phyloP scores from a whole-genome alignment of 495 filamentous ascomycete species.

The Haplographium delicatum region DNA sequence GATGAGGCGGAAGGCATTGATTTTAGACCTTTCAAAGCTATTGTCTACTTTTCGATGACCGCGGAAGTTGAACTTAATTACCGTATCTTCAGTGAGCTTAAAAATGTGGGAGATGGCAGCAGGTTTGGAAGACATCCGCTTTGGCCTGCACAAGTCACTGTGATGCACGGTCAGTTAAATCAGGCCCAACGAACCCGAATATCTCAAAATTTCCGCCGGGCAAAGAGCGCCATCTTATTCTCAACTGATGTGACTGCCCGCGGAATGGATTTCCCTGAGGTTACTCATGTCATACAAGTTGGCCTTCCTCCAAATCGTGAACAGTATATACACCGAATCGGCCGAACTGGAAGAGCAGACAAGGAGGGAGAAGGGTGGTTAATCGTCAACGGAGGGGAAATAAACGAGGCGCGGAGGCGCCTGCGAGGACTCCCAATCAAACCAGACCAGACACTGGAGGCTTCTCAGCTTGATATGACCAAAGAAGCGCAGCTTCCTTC shows the following conservation, averaged over 20 bases:
- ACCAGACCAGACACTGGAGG: conserved; percentile 47
- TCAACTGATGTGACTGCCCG: conserved; percentile 92
- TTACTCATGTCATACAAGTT: conserved; percentile 84
- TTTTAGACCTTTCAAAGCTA: conserved; percentile 78
- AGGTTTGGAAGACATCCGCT: conserved; percentile 37
- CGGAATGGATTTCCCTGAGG: conserved; percentile 95
- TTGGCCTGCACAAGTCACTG: conserved; percentile 41
- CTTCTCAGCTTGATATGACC: conserved; percentile 50
- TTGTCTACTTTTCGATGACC: conserved; percentile 83
- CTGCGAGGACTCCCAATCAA: conserved; percentile 64
- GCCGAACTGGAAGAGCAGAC: conserved; percentile 64
- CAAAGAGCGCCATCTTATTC: conserved; percentile 67
- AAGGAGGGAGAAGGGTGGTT: conserved; percentile 79
- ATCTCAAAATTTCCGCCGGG: conserved; percentile 64
- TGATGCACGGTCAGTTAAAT: conserved; percentile 77
- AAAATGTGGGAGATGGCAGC: conserved; percentile 16
- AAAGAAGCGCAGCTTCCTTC: conserved; percentile 31
- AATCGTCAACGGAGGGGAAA: conserved; percentile 58
- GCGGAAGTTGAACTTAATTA: conserved; percentile 60
- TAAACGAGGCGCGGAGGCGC: conserved; percentile 36
- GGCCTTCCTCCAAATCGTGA: conserved; percentile 67
- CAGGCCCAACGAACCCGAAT: conserved; percentile 60
- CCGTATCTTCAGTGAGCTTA: conserved; percentile 53
- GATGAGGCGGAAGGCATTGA: conserved; percentile 18
- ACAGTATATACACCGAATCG: conserved; percentile 85